A percentile compares a stretch with the other conserved stretches of the same genome.
phyloP scores from a whole-genome alignment of 306 rosid species.

The Ormosia emarginata region DNA sequence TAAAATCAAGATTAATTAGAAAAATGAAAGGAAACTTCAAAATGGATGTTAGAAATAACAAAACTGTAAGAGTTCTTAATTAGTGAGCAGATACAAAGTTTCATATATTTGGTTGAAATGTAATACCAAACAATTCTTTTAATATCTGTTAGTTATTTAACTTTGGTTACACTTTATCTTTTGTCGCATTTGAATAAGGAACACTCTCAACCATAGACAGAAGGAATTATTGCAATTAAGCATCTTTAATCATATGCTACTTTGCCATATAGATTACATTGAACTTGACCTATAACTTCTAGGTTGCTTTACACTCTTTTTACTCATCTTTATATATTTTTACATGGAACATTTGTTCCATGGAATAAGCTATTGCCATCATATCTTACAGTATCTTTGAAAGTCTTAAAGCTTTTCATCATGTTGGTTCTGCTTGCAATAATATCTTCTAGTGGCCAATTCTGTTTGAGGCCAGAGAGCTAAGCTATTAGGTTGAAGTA shows the following conservation, averaged over 20 bases:
- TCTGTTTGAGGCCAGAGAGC: background rate
- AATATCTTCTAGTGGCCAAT: background rate
- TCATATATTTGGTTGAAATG: background rate
- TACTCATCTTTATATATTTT: background rate
- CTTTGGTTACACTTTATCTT: background rate
- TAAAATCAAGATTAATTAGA: background rate
- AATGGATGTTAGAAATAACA: background rate
- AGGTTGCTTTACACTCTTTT: background rate
- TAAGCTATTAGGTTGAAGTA: background rate
- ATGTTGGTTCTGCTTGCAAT: background rate
- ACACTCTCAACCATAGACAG: background rate
- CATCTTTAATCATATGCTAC: background rate
- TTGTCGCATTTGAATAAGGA: background rate
- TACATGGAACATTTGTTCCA: background rate
- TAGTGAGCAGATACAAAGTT: background rate
- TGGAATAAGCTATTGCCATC: background rate
- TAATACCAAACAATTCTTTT: background rate
- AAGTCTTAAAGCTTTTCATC: constrained; percentile 4
- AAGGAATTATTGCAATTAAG: background rate
- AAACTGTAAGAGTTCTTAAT: background rate
- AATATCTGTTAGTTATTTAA: background rate
- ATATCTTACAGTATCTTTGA: background rate
- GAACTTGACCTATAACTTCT: background rate
- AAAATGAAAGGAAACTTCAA: background rate
- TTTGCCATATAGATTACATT: background rate